Evolutionary conservation across 1,139 yeast species (phyloP), one percentile per base, ranked within the genome.

Genomic region (Geotrichum siamense): DNA sequence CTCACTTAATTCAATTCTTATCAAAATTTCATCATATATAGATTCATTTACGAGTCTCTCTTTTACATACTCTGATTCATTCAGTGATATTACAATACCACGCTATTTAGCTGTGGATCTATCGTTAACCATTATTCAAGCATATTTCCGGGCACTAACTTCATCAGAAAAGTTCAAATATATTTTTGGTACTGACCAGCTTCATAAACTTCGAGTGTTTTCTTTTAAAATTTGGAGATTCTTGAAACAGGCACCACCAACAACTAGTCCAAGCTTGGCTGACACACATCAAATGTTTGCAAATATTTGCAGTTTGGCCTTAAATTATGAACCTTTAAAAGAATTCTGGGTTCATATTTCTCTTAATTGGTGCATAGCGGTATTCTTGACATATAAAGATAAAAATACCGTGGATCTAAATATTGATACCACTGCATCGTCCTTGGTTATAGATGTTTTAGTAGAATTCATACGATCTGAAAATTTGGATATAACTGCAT

Each of bases 401-500:
- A 21, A 20, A 12, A 16, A 21, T 10, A 9, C 5, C 15, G 10
- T 9, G 21, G 34, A 31, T 15, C 15, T 10, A 15, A 23, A 42
- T 17, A 10, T 47, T 13, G 47, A 40, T 29, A 33, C 38, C 22
- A 23, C 42, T 6, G 43, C 47, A 5, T 34, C 47, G 4, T 32
- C 47, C n/a, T 37, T 47, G 10, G 45, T 43, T 2, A 23, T 47
- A 5, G 50, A 47, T 33, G 23, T 47, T 9, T 39, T 41, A 28
- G 40, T 35, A 10, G 10, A 19, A 3, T 21, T 35, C 12, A 22
- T 42, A 5, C 36, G 29, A 5, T 41, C n/a, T 22, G 37, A 37
- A 2, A 8, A 25, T 9, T 20, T 33, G 13, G 19, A 21, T 8
- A 21, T 21, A 19, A 16, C 6, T 6, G 4, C 37, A 9, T 33